These are phyloP conservation scores for Tetrapisispora phaffii DNA, from an alignment of 805 yeast species.

Conservation along the genomic window DNA sequence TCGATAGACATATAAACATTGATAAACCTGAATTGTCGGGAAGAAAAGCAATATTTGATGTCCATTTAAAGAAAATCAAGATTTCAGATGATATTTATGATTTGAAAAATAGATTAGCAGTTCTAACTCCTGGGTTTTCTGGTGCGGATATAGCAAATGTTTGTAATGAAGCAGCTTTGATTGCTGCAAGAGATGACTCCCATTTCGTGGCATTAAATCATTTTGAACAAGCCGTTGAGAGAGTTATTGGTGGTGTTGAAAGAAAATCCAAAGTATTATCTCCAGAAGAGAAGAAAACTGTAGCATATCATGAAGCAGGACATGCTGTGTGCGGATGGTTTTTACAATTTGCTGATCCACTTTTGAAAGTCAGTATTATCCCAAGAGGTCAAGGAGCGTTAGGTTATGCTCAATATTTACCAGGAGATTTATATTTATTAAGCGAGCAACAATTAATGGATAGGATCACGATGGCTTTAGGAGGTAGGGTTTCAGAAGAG, in stretches of 20 bases:
- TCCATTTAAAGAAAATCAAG: conserved; percentile 49
- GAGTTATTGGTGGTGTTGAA: conserved; percentile 91
- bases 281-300: conserved; percentile 71
- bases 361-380: conserved; percentile 84
- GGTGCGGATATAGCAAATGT: conserved; percentile 96
- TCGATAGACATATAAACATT: conserved; percentile 78
- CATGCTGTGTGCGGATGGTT: conserved; percentile 96
- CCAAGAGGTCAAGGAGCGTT: conserved; percentile 93
- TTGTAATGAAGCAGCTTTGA: conserved; percentile 88
- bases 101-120: conserved; percentile 77
- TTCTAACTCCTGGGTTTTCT: conserved; percentile 88
- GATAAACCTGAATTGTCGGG: conserved; percentile 87
- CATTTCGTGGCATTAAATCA: conserved; percentile 53
- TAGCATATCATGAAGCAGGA: conserved; percentile 94
- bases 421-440: conserved; percentile 76
- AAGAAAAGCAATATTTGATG: conserved; percentile 74
- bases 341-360: conserved; percentile 78
- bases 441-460: conserved; percentile 68
- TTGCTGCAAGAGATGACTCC: conserved; percentile 76
- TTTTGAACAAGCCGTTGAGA: conserved; percentile 87
- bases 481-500: conserved; percentile 90
- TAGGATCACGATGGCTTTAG: conserved; percentile 88
- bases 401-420: conserved; percentile 93
- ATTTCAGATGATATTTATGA: conserved; percentile 36
- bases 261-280: conserved; percentile 71